Percentiles rank a stretch among this genome's conserved stretches.
phyloP scores from a whole-genome alignment of 73 alveolate species.

The Paramecium sonneborni region DNA sequence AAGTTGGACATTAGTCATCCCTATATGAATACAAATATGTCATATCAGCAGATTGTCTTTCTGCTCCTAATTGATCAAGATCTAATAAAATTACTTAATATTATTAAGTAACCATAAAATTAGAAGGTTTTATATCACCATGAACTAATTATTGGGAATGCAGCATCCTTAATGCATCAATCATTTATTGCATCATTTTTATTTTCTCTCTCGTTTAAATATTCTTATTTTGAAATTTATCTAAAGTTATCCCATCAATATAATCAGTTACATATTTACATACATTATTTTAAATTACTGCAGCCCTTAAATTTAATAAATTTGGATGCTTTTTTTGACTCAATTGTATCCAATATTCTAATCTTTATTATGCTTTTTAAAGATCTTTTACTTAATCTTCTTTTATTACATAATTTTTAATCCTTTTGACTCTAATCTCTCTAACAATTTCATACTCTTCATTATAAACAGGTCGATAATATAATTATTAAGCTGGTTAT shows the following conservation, averaged over 20 bases:
- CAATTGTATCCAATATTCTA: conserved; percentile 20
- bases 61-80: conserved; percentile 37
- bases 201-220: not conserved
- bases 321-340: not conserved
- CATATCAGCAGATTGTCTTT: conserved; percentile 39
- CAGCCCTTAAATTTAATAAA: conserved; percentile 18
- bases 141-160: conserved; percentile 27
- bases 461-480: conserved; percentile 30
- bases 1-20: conserved; percentile 6
- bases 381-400: conserved; percentile 39
- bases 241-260: conserved; percentile 18
- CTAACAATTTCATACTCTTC: conserved; percentile 18
- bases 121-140: conserved; percentile 44
- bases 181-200: not conserved
- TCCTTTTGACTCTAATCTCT: conserved; percentile 11
- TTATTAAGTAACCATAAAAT: conserved; percentile 25
- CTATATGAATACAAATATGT: not conserved
- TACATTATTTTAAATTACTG: not conserved
- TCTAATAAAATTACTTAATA: not conserved
- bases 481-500: conserved; percentile 4
- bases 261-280: conserved; percentile 32
- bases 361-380: not conserved
- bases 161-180: not conserved
- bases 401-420: not conserved
- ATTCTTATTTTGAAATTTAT: not conserved